phyloP scores from a whole-genome alignment of 176 grass and related monocot genomes.

The Carex myosuroides region DNA sequence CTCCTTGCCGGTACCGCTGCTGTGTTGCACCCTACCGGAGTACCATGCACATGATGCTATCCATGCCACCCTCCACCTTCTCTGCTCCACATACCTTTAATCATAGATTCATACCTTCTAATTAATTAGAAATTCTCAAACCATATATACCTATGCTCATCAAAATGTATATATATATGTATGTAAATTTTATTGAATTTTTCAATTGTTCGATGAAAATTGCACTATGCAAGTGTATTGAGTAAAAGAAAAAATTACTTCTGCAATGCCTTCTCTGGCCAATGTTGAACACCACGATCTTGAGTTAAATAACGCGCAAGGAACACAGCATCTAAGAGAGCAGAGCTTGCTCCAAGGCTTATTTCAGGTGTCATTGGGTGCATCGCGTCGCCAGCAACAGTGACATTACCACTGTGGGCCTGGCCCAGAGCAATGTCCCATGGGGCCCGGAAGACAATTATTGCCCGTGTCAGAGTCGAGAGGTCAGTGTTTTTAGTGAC shows the following conservation, averaged over 20 bases:
- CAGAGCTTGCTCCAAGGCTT: constrained; percentile 47
- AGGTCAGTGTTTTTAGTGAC: constrained; percentile 31
- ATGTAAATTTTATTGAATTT: too few relatives aligned
- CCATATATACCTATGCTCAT: not conserved
- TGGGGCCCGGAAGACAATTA: constrained; percentile 34
- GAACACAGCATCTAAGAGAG: constrained; percentile 44
- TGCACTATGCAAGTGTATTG: not conserved
- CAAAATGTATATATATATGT: too few relatives aligned
- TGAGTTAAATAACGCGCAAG: constrained; percentile 21
- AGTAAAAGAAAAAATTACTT: not conserved
- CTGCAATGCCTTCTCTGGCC: not conserved
- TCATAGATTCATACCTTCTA: not conserved
- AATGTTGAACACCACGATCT: not conserved
- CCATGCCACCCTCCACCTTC: constrained; percentile 33
- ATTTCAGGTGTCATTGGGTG: constrained; percentile 56
- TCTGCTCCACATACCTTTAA: constrained; percentile 18
- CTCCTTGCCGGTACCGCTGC: constrained; percentile 13
- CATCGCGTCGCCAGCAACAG: constrained; percentile 50
- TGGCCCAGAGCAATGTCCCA: constrained; percentile 13
- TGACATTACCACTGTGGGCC: constrained; percentile 14
- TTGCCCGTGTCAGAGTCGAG: constrained; percentile 33
- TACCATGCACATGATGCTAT: constrained; percentile 26
- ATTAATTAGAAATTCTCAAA: not conserved
- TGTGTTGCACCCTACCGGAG: constrained; percentile 44
- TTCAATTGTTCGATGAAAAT: not conserved